Conservation (phyloP, 2,329 filamentous ascomycete species). For the Epichloe sibirici region DNA sequence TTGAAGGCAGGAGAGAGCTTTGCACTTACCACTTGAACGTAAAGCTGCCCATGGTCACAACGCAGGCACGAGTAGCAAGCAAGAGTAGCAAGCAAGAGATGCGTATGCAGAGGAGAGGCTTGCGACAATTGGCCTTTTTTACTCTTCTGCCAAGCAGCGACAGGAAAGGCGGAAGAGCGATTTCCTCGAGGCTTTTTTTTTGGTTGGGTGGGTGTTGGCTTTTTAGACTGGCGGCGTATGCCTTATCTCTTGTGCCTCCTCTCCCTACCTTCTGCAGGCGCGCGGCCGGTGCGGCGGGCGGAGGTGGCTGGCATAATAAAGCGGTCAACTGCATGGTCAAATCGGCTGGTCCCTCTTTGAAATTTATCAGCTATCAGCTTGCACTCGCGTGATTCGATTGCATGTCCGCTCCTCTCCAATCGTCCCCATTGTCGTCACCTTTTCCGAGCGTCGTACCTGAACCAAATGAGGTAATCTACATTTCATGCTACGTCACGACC, state of each 20-base stretch:
- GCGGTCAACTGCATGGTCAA: not conserved
- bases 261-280: not conserved
- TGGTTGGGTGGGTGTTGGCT: not conserved
- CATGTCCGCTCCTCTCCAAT: too few species aligned
- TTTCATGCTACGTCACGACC: not conserved
- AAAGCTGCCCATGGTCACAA: constrained; percentile 48
- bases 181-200: not conserved
- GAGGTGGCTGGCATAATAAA: not conserved
- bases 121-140: not conserved
- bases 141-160: not conserved
- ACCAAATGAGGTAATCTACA: not conserved
- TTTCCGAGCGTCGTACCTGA: not conserved
- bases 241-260: not conserved
- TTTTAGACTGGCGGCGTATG: not conserved
- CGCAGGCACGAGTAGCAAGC: constrained; percentile 4
- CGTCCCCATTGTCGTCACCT: not conserved
- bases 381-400: too few species aligned
- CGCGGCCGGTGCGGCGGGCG: not conserved
- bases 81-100: not conserved
- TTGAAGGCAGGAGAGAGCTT: not conserved
- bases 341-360: not conserved
- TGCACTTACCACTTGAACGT: constrained; percentile 56
- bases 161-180: not conserved
- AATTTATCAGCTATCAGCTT: too few species aligned
- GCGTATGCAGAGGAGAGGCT: not conserved